Base-by-base conservation (phyloP, 306 rosid genomes). In the Sindora glabra region DNA sequence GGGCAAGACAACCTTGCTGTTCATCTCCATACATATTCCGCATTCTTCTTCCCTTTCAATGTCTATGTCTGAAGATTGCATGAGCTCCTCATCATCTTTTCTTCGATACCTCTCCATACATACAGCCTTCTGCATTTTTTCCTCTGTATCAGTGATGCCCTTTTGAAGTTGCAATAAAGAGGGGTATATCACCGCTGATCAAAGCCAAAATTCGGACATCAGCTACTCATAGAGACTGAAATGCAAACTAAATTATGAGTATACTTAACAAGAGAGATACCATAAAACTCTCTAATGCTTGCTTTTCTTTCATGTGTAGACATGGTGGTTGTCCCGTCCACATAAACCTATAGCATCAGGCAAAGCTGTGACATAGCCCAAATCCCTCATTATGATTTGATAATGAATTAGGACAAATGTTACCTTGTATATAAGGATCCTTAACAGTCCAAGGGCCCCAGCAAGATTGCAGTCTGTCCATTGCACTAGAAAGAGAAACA, bases 381-480 rank as follows among this genome's bases (percentile, higher is more conserved):
- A 71, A 65, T 27, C 38, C 32, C 33, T 70, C n/a, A n/a, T n/a
- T n/a, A n/a, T n/a, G n/a, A n/a, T n/a, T n/a, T n/a, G n/a, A n/a
- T n/a, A n/a, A n/a, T n/a, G n/a, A n/a, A n/a, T n/a, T n/a, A n/a
- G n/a, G 29, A 24, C 30, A 19, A 23, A 59, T 21, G 8, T 11
- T 83, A 91, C 98, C 95, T 79, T 74, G 72, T 76, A 88, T 67
- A 88, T 65, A 57, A 85, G 88, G 66, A 91, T 62, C 64, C 96
- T 86, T 5, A 91, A 84, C 76, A 88, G 71, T 39, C 98, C 98
- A 54, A 91, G 80, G 29, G 86, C 87, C 39, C 92, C 88, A 22
- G 98, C 96, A n/a, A 91, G 81, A 42, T 77, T 74, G 53, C 83
- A 91, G 64, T 91, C 96, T 5, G 92, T 59, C 98, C 98, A 87